Percentiles rank a stretch among this genome's conserved stretches.
These are phyloP conservation scores for Blastocystis sp. DNA, from an alignment of 352 stramenopile genomes.

Conservation along the genomic window DNA sequence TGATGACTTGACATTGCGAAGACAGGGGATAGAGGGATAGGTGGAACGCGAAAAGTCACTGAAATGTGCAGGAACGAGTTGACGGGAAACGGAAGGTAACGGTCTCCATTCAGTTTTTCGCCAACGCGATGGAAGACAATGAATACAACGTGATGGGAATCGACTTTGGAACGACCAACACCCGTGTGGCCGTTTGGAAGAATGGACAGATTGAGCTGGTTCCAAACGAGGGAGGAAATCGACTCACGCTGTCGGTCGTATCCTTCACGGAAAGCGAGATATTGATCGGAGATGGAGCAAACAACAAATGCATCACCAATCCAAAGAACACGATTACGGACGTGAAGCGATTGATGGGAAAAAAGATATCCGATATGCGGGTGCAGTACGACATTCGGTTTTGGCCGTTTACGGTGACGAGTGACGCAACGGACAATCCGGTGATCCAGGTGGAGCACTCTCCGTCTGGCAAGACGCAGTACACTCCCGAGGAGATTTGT, in stretches of 20 bases:
- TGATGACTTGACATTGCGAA: constrained; percentile 33
- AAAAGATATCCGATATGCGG: not conserved
- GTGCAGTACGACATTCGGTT: constrained; percentile 10
- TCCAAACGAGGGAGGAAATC: constrained; percentile 67
- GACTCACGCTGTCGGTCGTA: constrained; percentile 85
- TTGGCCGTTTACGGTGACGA: not conserved
- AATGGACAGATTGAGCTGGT: constrained; percentile 81
- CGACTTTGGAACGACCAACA: constrained; percentile 90
- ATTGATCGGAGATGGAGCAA: constrained; percentile 80
- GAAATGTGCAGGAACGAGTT: not conserved
- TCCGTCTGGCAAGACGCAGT: not conserved
- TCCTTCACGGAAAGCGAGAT: not conserved
- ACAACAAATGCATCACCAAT: constrained; percentile 66
- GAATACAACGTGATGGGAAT: constrained; percentile 68
- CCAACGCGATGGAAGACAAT: not conserved
- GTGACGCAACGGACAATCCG: not conserved
- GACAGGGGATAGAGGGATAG: not conserved
- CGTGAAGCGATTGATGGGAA: constrained; percentile 38
- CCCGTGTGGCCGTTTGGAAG: constrained; percentile 88
- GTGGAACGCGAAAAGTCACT: too few species aligned
- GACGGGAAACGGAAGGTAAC: not conserved
- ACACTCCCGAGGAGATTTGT: constrained; percentile 37
- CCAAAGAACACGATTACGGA: constrained; percentile 24
- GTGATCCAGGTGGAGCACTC: not conserved
- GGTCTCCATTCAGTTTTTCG: too few species aligned